Conservation (phyloP, 1,284 basidiomycete species). For the Ceratobasidium sp. region DNA sequence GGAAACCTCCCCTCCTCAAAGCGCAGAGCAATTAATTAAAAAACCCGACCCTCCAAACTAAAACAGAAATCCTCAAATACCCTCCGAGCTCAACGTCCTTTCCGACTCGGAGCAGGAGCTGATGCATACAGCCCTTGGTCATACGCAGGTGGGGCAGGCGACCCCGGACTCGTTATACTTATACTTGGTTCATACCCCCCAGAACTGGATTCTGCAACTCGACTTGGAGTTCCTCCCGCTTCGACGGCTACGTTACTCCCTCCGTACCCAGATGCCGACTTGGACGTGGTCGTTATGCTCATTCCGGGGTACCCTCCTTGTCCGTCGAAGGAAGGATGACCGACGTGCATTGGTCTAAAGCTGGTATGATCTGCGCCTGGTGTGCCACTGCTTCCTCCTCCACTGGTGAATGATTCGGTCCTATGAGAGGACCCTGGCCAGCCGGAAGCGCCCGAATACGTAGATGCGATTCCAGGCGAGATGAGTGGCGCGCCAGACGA, state of each 20-base stretch:
- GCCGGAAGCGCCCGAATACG: constrained; percentile 20
- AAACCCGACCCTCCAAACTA: background rate
- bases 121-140: constrained; percentile 7
- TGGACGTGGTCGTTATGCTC: background rate
- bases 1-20: no score
- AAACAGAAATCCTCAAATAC: constrained; percentile 14
- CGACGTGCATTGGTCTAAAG: background rate
- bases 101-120: background rate
- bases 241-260: constrained; percentile 28
- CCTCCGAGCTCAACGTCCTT: background rate
- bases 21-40: no score
- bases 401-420: no score
- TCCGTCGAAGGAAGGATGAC: background rate
- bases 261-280: background rate
- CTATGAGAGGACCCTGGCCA: constrained; percentile 7
- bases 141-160: constrained; percentile 36
- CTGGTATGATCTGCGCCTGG: background rate
- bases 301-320: background rate
- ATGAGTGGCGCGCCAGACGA: constrained; percentile 40
- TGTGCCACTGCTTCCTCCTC: no score
- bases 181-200: background rate
- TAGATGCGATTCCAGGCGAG: constrained; percentile 24
- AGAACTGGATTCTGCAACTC: constrained; percentile 4
- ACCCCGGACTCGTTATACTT: background rate
- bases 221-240: background rate